These are phyloP conservation scores for Mortierella sp. DNA, from an alignment of 371 early-diverging fungal species.

Conservation along the genomic window DNA sequence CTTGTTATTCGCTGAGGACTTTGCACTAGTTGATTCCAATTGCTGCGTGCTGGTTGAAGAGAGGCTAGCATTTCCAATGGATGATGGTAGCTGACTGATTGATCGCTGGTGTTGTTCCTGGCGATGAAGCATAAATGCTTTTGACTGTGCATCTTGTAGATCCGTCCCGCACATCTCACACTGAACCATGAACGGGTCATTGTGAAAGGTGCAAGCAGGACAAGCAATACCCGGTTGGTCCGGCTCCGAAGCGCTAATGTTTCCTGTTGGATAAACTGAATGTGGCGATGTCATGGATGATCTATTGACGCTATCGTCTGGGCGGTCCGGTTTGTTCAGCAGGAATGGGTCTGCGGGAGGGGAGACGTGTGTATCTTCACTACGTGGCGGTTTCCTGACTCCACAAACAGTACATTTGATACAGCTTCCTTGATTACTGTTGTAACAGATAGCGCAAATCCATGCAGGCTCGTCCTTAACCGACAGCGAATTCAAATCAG, in stretches of 20 bases:
- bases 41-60: too few species aligned
- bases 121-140: constrained; percentile 35
- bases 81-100: constrained; percentile 34
- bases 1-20: constrained; percentile 2
- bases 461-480: constrained; percentile 57
- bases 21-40: too few species aligned
- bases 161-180: constrained; percentile 85
- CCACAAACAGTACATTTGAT: constrained; percentile 82
- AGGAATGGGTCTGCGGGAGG: constrained; percentile 25
- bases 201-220: constrained; percentile 84
- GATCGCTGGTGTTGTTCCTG: constrained; percentile 49
- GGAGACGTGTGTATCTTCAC: constrained; percentile 7
- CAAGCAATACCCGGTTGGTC: constrained; percentile 58
- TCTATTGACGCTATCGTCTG: too few species aligned
- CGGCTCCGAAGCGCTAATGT: too few species aligned
- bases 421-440: constrained; percentile 60
- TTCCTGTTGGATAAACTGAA: too few species aligned
- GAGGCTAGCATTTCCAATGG: too few species aligned
- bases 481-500: constrained; percentile 7
- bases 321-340: constrained; percentile 13
- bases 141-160: constrained; percentile 54
- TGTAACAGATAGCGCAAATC: constrained; percentile 83
- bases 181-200: constrained; percentile 79
- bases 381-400: constrained; percentile 58
- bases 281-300: too few species aligned